These are phyloP conservation scores for Pichia sp. DNA, from an alignment of 1,139 yeast species.

Conservation along the genomic window DNA sequence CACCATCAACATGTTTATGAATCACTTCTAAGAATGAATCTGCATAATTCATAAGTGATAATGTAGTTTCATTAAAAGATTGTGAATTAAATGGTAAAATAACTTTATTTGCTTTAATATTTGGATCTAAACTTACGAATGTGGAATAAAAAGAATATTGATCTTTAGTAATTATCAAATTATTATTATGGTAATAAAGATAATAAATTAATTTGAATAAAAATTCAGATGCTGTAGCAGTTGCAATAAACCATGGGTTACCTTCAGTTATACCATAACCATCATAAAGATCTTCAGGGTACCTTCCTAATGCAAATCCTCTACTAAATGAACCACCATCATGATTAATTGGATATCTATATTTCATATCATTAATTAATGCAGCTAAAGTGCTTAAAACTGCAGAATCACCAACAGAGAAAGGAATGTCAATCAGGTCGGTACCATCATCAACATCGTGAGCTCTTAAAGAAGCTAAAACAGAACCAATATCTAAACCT, in stretches of 20 bases:
- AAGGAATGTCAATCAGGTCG: conserved; percentile 41
- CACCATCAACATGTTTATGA: conserved; percentile 60
- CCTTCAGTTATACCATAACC: conserved; percentile 73
- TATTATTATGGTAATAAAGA: conserved; percentile 30
- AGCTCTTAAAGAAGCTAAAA: conserved; percentile 61
- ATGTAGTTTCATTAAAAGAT: conserved; percentile 41
- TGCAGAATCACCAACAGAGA: conserved; percentile 48
- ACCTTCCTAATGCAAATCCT: conserved; percentile 83
- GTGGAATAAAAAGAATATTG: conserved; percentile 22
- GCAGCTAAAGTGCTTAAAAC: conserved; percentile 54
- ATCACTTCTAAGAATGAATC: conserved; percentile 74
- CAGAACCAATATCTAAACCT: conserved; percentile 77
- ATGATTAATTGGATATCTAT: conserved; percentile 70
- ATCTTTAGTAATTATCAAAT: conserved; percentile 29
- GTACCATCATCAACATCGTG: conserved; percentile 42
- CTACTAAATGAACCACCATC: conserved; percentile 34
- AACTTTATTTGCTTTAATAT: conserved; percentile 17
- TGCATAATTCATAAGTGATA: conserved; percentile 49
- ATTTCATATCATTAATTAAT: conserved; percentile 60
- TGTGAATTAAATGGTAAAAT: conserved; percentile 40
- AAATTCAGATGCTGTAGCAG: conserved; percentile 71
- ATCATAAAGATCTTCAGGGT: conserved; percentile 89
- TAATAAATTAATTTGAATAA: conserved; percentile 37
- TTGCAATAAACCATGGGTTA: conserved; percentile 93
- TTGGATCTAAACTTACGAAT: conserved; percentile 19